Base-by-base conservation (phyloP, 371 early-diverging fungal genomes). In the Apophysomyces ossiformis region DNA sequence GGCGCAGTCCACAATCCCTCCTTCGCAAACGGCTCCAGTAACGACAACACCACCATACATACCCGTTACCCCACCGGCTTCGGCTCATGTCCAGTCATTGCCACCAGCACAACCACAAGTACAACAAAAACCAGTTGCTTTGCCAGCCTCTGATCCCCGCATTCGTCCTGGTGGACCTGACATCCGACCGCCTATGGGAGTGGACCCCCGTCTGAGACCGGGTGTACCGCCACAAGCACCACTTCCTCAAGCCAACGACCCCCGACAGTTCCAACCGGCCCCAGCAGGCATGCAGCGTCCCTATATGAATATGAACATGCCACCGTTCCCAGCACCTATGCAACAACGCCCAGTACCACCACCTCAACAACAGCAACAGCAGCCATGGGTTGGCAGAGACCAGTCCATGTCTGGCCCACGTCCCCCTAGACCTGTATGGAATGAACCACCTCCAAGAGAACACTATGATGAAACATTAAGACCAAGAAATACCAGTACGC, bases 41-140 rank as follows among this genome's bases (percentile, higher is more conserved):
- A 7, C 67, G 11, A 6, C 68, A 18, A 35, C 67, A 37, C 61
- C 68, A 9, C 35, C 57, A 38, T 37, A 58, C 32, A 47, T 64
- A 1, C 69, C 66, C 12, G 32, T 71, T 16, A 47, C 50, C 13
- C 60, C 59, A 37, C 7, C 59, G 26, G 45, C 63, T 37, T 63
- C 57, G 5, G 41, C 64, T 13, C 5, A 37, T 21, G 56, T 38
- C 50, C 21, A 46, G 62, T 50, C n/a, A 57, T 38, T 13, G 64
- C 57, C 21, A 38, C 6, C 11, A 18, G 37, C 43, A 39, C 39
- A 36, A 11, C 54, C 13, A 61, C 26, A 45, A 41, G 4, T 11
- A 41, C 41, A 41, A 5, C 41, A 5, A 41, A 8, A 41, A 13
- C 41, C 8, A 11, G 41, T 41, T 41, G 11, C 47, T 7, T 5